Percentiles rank a stretch among this genome's conserved stretches.
These are phyloP conservation scores for Crithidia bombi DNA, from an alignment of 208 protist species.

Conservation along the genomic window DNA sequence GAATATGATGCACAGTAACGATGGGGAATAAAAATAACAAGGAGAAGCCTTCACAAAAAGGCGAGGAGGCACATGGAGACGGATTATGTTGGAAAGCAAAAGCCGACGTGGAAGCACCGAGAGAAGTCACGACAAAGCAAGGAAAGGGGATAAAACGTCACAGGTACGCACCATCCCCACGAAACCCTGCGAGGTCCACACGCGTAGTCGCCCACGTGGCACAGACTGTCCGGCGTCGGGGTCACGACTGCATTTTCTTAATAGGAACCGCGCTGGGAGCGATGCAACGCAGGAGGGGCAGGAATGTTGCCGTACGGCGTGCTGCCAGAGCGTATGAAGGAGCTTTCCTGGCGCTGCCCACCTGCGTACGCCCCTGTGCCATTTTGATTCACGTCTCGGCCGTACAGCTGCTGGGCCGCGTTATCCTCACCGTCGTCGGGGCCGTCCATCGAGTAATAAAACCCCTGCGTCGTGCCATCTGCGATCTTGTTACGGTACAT, in stretches of 20 bases:
- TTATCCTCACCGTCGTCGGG: not conserved
- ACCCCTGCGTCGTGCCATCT: slow-evolving; percentile 29
- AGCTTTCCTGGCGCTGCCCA: not conserved
- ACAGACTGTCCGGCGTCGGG: too few relatives aligned
- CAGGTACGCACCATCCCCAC: too few relatives aligned
- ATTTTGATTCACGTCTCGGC: not conserved
- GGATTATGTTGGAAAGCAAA: not conserved
- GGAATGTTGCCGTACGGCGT: slow-evolving; percentile 11
- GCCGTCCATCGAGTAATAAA: slow-evolving; percentile 24
- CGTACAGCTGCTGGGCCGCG: slow-evolving; percentile 17
- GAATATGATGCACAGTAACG: not conserved
- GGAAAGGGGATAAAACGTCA: too few relatives aligned
- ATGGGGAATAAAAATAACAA: slow-evolving; percentile 9
- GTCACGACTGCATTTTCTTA: not conserved
- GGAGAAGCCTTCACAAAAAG: slow-evolving; percentile 1
- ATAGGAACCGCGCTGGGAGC: not conserved
- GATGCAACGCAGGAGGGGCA: not conserved
- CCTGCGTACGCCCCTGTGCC: not conserved
- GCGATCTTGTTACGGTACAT: slow-evolving; percentile 11
- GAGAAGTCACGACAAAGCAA: too few relatives aligned
- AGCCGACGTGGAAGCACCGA: too few relatives aligned
- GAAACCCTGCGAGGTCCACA: not conserved
- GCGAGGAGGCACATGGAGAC: not conserved
- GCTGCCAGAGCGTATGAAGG: not conserved
- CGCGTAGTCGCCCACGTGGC: not conserved